Evolutionary conservation across 371 early-diverging fungal species (phyloP).

Genomic region (Mortierella sp.): DNA sequence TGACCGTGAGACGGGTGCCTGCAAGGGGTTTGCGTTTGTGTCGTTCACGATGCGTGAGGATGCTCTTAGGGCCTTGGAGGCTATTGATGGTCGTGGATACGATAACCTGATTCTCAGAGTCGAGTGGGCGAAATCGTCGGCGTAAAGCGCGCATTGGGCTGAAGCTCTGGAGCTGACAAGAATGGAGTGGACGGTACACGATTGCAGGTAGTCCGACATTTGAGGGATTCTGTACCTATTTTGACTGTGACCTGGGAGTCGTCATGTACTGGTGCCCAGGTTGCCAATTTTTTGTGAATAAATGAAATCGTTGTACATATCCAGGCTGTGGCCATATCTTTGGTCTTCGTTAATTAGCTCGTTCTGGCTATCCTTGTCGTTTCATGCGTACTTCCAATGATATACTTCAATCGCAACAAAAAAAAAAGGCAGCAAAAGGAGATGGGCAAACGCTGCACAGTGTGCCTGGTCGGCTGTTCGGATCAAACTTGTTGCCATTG

Average conservation of each 20-base stretch:
- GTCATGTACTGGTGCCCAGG: too few species aligned
- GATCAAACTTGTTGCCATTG: constrained; percentile 1
- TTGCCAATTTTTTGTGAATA: neutral
- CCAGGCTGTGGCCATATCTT: neutral
- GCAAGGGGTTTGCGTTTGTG: constrained; percentile 98
- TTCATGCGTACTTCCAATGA: neutral
- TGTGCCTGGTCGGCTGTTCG: neutral
- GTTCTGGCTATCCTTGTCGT: neutral
- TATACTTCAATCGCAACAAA: neutral
- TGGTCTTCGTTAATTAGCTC: neutral
- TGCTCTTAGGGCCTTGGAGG: constrained; percentile 88
- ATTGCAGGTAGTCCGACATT: neutral
- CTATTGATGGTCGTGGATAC: constrained; percentile 93
- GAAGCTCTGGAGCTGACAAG: neutral
- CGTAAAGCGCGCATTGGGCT: neutral
- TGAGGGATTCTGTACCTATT: neutral
- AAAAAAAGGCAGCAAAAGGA: neutral
- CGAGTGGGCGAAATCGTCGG: constrained; percentile 81
- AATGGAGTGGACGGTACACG: neutral
- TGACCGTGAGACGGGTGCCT: constrained; percentile 87
- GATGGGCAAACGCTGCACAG: neutral
- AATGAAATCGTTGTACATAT: neutral
- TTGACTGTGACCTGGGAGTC: too few species aligned
- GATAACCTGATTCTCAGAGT: constrained; percentile 95
- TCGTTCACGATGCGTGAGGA: constrained; percentile 84